Evolutionary conservation across 441 rosid genomes (phyloP).

Genomic region (Arabidopsis hybrid): DNA sequence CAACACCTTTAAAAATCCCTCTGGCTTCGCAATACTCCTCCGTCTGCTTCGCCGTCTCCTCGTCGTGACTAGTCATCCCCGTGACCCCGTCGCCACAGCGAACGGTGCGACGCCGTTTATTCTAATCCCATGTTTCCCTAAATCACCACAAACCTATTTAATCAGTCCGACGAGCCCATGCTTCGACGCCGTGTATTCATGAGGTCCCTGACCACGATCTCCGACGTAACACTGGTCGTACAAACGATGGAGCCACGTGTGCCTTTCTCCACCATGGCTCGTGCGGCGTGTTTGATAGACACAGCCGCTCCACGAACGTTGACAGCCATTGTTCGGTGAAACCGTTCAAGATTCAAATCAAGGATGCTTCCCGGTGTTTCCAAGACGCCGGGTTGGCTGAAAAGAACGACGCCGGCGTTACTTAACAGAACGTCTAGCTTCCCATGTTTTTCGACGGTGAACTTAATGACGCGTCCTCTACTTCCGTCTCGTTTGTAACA

Average conservation of each 20-base stretch:
- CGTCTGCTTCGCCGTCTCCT: conserved; percentile 52
- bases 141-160: conserved; percentile 65
- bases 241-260: conserved; percentile 76
- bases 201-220: conserved; percentile 63
- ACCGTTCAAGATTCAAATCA: conserved; percentile 58
- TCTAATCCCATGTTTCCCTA: conserved; percentile 79
- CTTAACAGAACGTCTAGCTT: conserved; percentile 69
- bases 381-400: conserved; percentile 73
- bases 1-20: conserved; percentile 64
- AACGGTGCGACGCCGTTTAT: conserved; percentile 46
- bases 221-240: conserved; percentile 64
- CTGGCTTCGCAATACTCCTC: conserved; percentile 50
- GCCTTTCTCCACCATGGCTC: conserved; percentile 67
- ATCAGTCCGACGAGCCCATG: conserved; percentile 75
- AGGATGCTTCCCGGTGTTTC: conserved; percentile 62
- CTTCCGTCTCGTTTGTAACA: conserved; percentile 32
- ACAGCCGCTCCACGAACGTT: conserved; percentile 83
- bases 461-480: conserved; percentile 36
- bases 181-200: conserved; percentile 71
- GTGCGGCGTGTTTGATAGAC: conserved; percentile 74
- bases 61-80: conserved; percentile 52
- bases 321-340: conserved; percentile 67
- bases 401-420: conserved; percentile 79
- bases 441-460: conserved; percentile 34
- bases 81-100: conserved; percentile 21